A percentile compares a stretch with the other conserved stretches of the same genome.
Evolutionary conservation across 306 rosid genomes (phyloP).

Genomic region (Vigna mungo): DNA sequence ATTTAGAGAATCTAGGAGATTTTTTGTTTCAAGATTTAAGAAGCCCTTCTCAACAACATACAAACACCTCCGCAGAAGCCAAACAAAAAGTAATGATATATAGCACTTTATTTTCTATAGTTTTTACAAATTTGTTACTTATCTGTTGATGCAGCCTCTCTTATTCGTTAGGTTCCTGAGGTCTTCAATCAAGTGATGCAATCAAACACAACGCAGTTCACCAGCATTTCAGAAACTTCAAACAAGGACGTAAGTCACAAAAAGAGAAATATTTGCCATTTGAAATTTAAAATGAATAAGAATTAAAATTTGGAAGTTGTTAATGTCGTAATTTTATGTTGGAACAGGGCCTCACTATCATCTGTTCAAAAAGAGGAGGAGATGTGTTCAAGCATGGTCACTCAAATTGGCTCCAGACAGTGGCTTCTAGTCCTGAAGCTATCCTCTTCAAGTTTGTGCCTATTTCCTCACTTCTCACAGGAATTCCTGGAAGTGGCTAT

Average conservation of each 20-base stretch:
- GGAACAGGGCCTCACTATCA: constrained; percentile 78
- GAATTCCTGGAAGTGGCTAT: constrained; percentile 87
- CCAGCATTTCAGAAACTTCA: constrained; percentile 79
- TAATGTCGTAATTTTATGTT: constrained; percentile 17
- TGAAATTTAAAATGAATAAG: constrained; percentile 18
- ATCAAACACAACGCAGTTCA: constrained; percentile 69
- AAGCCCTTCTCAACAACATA: constrained; percentile 66
- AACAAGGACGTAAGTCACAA: constrained; percentile 80
- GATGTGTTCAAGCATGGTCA: constrained; percentile 73
- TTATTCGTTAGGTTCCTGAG: constrained; percentile 71
- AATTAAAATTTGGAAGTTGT: constrained; percentile 7
- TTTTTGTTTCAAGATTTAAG: constrained; percentile 71
- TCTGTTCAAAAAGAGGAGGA: constrained; percentile 86
- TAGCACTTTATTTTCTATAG: constrained; percentile 1
- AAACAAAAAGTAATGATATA: constrained; percentile 52
- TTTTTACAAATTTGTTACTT: neutral
- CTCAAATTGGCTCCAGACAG: constrained; percentile 91
- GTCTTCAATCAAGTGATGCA: constrained; percentile 77
- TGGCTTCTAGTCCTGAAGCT: constrained; percentile 82
- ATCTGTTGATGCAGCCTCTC: constrained; percentile 27
- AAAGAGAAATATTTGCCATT: constrained; percentile 17
- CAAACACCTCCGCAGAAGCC: constrained; percentile 55
- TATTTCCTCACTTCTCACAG: constrained; percentile 83
- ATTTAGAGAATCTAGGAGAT: constrained; percentile 87
- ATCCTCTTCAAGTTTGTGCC: constrained; percentile 85